Conservation (phyloP, 75 land plant species). For the Gnetum montanum region DNA sequence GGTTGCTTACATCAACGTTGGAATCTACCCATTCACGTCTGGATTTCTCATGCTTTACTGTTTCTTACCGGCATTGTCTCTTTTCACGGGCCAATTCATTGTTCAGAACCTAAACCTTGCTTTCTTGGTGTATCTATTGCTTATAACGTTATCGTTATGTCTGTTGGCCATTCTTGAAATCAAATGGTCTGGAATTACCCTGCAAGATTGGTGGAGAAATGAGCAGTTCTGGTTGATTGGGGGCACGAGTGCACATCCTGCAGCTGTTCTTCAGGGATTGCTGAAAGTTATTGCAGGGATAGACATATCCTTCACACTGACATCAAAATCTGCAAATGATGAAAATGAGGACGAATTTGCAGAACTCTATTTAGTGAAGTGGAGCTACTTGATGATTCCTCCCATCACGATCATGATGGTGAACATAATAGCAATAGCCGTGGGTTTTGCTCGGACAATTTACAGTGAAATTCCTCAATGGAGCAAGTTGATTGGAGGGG, state of each 20-base stretch:
- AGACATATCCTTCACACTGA: conserved; percentile 93
- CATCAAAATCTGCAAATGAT: conserved; percentile 59
- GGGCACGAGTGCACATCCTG: conserved; percentile 93
- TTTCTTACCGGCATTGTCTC: conserved; percentile 79
- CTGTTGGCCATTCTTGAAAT: conserved; percentile 20
- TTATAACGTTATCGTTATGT: conserved; percentile 14
- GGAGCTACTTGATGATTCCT: conserved; percentile 77
- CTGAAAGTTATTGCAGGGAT: conserved; percentile 89
- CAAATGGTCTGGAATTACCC: conserved; percentile 18
- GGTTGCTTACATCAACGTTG: conserved; percentile 80
- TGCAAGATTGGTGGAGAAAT: conserved; percentile 92
- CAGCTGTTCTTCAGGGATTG: conserved; percentile 87
- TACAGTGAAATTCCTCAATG: conserved; percentile 72
- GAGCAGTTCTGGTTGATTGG: conserved; percentile 98
- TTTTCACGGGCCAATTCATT: conserved; percentile 85
- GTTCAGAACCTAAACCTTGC: conserved; percentile 66
- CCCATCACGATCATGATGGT: conserved; percentile 90
- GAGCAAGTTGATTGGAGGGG: conserved; percentile 91
- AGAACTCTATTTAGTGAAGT: conserved; percentile 68
- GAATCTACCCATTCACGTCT: conserved; percentile 85
- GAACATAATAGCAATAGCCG: conserved; percentile 76
- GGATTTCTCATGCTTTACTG: conserved; percentile 81
- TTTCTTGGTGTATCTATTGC: conserved; percentile 32
- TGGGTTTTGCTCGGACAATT: conserved; percentile 56
- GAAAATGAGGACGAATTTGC: conserved; percentile 77